Base-by-base conservation (phyloP, 2,329 filamentous ascomycete genomes). In the Neocatenulostroma microsporum region DNA sequence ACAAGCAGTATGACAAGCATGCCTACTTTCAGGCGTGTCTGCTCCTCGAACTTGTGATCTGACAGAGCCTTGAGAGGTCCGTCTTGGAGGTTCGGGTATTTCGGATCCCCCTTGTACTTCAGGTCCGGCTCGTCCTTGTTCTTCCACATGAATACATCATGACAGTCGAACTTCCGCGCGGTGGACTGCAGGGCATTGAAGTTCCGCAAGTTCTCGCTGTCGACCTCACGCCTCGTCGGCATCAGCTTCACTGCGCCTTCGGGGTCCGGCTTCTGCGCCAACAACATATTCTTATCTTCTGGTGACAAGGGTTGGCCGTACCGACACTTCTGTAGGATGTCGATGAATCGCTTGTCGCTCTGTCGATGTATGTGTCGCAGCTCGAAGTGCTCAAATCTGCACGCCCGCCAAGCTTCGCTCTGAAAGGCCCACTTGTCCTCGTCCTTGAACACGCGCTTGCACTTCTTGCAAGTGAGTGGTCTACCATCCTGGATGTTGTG, bases 351-450 rank as follows among this genome's bases (percentile, higher is more conserved):
- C 20, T 51, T 34, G 40, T 80, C 74, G 3, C 49, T 64, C 41
- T 81, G 76, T 3, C 76, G 68, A 47, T 77, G 73, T 3, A 80
- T 72, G 3, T 67, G 58, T 2, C 57, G 66, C 0, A 80, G 61
- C 9, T 74, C 62, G 1, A 78, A 58, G 37, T 73, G 62, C 2
- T 50, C 51, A 45, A 80, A 78, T 2, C 68, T 45, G 40, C 72
- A 73, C 27, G 69, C 58, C 9, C 57, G 38, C 77, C 77, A 81
- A 0, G 68, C 69, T 3, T 56, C 39, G 45, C 71, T 76, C 12
- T 63, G 59, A 45, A 81, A 80, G 0, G 76, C 76, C 72, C 74
- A 80, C 45, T 74, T 75, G 5, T 78, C 68, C n/a, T 51, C 55
- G 23, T 44, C 30, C 31, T 23, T 13, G 19, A 28, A 35, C n/a